Base-by-base conservation (phyloP, 2,329 filamentous ascomycete genomes). In the Didymosphaeria variabile region DNA sequence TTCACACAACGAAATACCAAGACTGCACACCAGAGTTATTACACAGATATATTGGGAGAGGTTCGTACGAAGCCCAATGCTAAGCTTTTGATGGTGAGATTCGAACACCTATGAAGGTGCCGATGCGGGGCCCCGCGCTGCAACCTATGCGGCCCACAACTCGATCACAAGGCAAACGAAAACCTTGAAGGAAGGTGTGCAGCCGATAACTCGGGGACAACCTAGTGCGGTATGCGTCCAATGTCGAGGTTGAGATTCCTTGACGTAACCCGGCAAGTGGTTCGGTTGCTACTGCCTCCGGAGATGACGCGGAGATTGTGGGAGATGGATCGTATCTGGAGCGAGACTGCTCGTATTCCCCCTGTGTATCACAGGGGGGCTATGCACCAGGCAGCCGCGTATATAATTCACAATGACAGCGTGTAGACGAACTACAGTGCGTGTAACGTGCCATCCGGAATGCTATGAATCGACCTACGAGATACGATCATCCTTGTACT, bases 171-270 rank as follows among this genome's bases (percentile, higher is more conserved):
- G 19, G n/a, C 5, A 15, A 17, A 31, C 26, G 26, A 36, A 17
- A 26, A 34, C 2, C 12, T 17, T 47, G 23, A 12, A 13, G 23
- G 26, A 47, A n/a, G 31, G 32, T 23, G 8, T 36, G 23, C 51
- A 44, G 53, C 53, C 40, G 53, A 55, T 55, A 34, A n/a, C 29
- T 55, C 53, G 53, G 53, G 13, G 4, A 46, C 36, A 46, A 26
- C 12, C 31, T 36, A 17, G 12, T 23, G 29, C 9, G 9, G 19
- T 23, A 34, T 17, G 29, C 10, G 29, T 32, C 36, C 17, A 23
- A 23, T 26, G 29, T 19, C 19, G 34, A 23, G 42, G 12, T 13
- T 19, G 42, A 7, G 21, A 21, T 46, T 10, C 8, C 13, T 23
- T 36, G 26, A 46, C 53, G 53, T 46, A 45, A 34, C 23, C 4